Percentiles rank a stretch among this genome's conserved stretches.
Evolutionary conservation across 306 rosid genomes (phyloP).

Genomic region (Arachis hypogaea): DNA sequence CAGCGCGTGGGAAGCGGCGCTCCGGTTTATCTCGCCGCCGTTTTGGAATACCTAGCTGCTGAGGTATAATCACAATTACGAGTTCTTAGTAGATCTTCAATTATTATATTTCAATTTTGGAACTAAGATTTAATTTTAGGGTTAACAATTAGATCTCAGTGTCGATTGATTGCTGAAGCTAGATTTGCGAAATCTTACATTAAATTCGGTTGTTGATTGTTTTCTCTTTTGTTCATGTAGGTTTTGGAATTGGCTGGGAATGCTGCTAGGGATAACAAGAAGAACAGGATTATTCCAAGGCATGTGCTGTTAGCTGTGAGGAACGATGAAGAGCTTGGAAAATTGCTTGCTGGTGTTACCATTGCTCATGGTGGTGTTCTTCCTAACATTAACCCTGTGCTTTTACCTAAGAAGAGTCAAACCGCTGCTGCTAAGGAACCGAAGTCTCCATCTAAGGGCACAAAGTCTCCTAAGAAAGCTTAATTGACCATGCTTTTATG

Average conservation of each 20-base stretch:
- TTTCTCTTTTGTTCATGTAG: neutral
- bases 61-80: slow-evolving; percentile 46
- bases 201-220: neutral
- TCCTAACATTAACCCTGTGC: slow-evolving; percentile 48
- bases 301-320: slow-evolving; percentile 49
- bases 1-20: slow-evolving; percentile 72
- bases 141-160: neutral
- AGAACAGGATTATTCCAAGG: slow-evolving; percentile 48
- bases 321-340: slow-evolving; percentile 52
- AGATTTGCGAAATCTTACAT: neutral
- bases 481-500: neutral
- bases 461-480: slow-evolving; percentile 50
- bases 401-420: slow-evolving; percentile 46
- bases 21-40: slow-evolving; percentile 80
- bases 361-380: slow-evolving; percentile 53
- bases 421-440: slow-evolving; percentile 29
- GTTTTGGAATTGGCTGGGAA: slow-evolving; percentile 52
- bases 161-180: neutral
- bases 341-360: slow-evolving; percentile 46
- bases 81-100: neutral
- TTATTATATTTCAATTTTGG: neutral
- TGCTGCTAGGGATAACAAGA: slow-evolving; percentile 54
- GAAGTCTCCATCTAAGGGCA: slow-evolving; percentile 52
- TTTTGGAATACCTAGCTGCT: slow-evolving; percentile 75
- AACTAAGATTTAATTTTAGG: neutral